Conservation (phyloP, 441 rosid genomes). For the Codiaeum variegatum region DNA sequence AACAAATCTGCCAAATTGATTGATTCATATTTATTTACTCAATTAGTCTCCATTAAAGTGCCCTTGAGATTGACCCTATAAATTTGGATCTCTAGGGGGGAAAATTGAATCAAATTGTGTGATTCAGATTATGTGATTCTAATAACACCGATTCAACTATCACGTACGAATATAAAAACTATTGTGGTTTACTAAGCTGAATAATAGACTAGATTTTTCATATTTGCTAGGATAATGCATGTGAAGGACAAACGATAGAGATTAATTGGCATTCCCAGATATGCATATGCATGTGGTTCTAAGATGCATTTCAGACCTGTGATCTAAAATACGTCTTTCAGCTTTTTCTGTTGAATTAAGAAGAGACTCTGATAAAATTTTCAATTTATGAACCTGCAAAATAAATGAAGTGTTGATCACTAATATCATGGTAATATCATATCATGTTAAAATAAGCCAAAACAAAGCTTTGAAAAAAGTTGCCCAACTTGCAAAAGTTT, state of each 20-base stretch:
- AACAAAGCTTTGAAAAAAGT: neutral
- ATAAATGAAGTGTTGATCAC: conserved; percentile 17
- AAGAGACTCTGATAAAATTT: conserved; percentile 77
- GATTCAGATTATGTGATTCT: too few relatives aligned
- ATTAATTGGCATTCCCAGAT: neutral
- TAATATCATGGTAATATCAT: neutral
- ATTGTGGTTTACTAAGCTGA: neutral
- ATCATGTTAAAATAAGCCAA: neutral
- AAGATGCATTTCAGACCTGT: conserved; percentile 47
- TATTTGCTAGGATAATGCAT: neutral
- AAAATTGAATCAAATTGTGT: too few relatives aligned
- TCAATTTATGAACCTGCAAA: conserved; percentile 75
- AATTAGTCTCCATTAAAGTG: too few relatives aligned
- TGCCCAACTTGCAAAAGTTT: neutral
- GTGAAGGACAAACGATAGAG: neutral
- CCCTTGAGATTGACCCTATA: too few relatives aligned
- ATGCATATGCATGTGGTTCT: neutral
- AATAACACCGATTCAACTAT: neutral
- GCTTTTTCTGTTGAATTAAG: conserved; percentile 66
- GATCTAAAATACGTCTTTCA: conserved; percentile 69
- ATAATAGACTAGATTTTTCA: neutral
- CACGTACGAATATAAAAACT: neutral
- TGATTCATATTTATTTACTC: too few relatives aligned
- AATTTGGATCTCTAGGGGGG: too few relatives aligned
- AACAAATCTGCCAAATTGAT: too few relatives aligned